A percentile compares a stretch with the other conserved stretches of the same genome.
Evolutionary conservation across 768 basidiomycete genomes (phyloP).

Genomic region (Leccinum aurantiacum): DNA sequence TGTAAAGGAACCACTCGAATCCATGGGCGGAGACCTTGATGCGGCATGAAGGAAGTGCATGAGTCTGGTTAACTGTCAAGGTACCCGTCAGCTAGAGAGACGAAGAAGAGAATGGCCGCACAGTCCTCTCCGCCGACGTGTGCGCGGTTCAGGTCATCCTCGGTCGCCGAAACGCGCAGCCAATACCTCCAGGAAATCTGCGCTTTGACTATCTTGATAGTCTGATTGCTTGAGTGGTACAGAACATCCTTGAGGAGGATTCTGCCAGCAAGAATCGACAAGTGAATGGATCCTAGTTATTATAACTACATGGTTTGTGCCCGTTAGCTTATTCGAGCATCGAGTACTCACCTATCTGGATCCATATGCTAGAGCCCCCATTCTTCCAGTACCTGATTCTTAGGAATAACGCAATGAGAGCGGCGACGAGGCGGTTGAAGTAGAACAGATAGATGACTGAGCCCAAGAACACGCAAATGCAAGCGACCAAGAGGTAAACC

Average conservation of each 20-base stretch:
- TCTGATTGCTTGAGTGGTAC: conserved; percentile 93
- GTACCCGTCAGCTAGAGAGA: conserved; percentile 8
- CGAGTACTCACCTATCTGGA: conserved; percentile 66
- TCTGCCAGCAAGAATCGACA: conserved; percentile 84
- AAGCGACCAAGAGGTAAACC: conserved; percentile 60
- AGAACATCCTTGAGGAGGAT: conserved; percentile 84
- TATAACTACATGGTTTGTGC: conserved; percentile 1
- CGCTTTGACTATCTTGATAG: conserved; percentile 78
- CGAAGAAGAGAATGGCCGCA: conserved; percentile 34
- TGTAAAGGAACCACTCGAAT: conserved; percentile 92
- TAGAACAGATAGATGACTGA: conserved; percentile 83
- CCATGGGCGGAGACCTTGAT: conserved; percentile 81
- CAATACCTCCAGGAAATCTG: conserved; percentile 94
- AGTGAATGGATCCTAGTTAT: conserved; percentile 77
- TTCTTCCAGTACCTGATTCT: conserved; percentile 79
- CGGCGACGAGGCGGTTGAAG: conserved; percentile 83
- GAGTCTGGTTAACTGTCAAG: conserved; percentile 35
- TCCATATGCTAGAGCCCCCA: conserved; percentile 74
- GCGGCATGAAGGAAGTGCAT: conserved; percentile 62
- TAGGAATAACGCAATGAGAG: conserved; percentile 60
- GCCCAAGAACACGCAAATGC: conserved; percentile 53
- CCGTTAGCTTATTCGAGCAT: background rate
- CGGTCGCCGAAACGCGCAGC: conserved; percentile 78
- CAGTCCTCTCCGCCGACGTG: conserved; percentile 52
- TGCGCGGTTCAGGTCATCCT: conserved; percentile 58